Evolutionary conservation across 2,329 filamentous ascomycete species (phyloP).

Genomic region (Salinomyces thailandicus): DNA sequence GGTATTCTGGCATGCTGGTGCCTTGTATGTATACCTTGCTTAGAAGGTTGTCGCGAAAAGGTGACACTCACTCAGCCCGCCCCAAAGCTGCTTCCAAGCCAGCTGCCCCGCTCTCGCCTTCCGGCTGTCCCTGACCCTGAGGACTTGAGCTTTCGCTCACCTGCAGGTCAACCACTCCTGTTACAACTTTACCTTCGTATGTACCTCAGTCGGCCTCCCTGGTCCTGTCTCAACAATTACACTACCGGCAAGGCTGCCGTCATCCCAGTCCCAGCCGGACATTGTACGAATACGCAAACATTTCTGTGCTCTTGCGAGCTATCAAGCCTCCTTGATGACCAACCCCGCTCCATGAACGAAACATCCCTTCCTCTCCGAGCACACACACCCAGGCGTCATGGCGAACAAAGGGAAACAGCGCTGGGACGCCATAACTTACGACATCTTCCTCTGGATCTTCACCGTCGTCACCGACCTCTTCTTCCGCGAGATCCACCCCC

Average conservation of each 20-base stretch:
- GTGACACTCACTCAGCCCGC: too few relatives aligned
- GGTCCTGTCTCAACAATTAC: not conserved
- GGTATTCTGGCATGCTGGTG: too few relatives aligned
- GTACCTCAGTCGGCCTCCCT: not conserved
- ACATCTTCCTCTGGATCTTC: conserved; percentile 65
- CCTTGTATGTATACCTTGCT: too few relatives aligned
- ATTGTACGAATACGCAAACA: too few relatives aligned
- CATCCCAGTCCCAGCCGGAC: not conserved
- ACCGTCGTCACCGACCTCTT: conserved; percentile 87
- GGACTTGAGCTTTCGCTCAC: not conserved
- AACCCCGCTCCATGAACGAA: not conserved
- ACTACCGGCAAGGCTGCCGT: not conserved
- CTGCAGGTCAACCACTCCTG: not conserved
- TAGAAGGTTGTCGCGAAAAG: too few relatives aligned
- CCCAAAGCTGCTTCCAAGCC: too few relatives aligned
- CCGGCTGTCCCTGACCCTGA: too few relatives aligned
- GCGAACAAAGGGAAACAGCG: not conserved
- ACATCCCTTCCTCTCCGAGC: not conserved
- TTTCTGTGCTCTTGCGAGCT: not conserved
- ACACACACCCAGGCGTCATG: too few relatives aligned
- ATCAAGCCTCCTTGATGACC: not conserved
- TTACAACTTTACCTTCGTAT: not conserved
- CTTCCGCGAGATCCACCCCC: conserved; percentile 93
- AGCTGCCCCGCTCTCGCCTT: too few relatives aligned
- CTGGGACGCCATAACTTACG: conserved; percentile 41